Evolutionary conservation across 2,329 filamentous ascomycete species (phyloP).

Genomic region (Penicillium oxalicum): DNA sequence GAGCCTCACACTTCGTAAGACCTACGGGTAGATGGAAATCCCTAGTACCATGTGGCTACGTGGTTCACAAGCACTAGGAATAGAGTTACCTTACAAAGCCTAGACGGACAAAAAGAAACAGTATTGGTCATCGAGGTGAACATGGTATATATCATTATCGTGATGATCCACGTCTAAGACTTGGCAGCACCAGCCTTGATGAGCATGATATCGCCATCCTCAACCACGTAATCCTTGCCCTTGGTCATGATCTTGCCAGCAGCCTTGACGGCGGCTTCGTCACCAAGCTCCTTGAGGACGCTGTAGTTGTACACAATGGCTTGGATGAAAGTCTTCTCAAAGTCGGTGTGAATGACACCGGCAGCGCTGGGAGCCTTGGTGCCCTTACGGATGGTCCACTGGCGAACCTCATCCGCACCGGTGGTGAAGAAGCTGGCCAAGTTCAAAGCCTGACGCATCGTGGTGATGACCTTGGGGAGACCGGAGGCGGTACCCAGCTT

Average conservation of each 20-base stretch:
- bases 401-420: conserved; percentile 89
- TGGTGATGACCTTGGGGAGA: conserved; percentile 81
- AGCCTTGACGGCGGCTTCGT: conserved; percentile 81
- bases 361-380: conserved; percentile 97
- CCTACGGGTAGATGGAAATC: too few species aligned
- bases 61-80: too few species aligned
- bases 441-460: conserved; percentile 88
- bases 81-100: too few species aligned
- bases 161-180: conserved; percentile 26
- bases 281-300: conserved; percentile 74
- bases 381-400: conserved; percentile 95
- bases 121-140: background rate
- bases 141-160: background rate
- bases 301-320: conserved; percentile 87
- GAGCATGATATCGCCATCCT: conserved; percentile 60
- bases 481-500: conserved; percentile 78
- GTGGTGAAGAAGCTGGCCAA: conserved; percentile 96
- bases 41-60: too few species aligned
- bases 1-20: too few species aligned
- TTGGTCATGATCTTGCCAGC: conserved; percentile 98
- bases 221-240: conserved; percentile 80
- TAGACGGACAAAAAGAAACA: too few species aligned
- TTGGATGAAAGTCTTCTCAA: conserved; percentile 99
- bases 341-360: conserved; percentile 96
- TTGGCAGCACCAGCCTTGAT: conserved; percentile 64